Evolutionary conservation across 2,329 filamentous ascomycete genomes (phyloP).

Genomic region (Talaromyces sp.): DNA sequence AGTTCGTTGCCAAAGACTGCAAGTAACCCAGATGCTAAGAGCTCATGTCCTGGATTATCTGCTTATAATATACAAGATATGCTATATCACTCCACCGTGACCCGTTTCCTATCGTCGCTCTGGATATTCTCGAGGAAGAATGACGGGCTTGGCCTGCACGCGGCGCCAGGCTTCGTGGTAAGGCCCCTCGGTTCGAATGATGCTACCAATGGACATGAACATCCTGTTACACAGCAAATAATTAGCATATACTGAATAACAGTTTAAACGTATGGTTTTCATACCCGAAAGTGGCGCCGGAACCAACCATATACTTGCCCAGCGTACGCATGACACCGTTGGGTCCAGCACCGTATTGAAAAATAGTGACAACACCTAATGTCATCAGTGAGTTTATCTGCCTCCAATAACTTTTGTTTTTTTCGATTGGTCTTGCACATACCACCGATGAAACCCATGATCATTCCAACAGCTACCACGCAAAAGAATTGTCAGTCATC

Average conservation of each 20-base stretch:
- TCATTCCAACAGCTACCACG: conserved; percentile 74
- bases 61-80: conserved; percentile 4
- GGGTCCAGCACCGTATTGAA: conserved; percentile 86
- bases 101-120: conserved; percentile 24
- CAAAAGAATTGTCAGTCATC: conserved; percentile 10
- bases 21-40: not conserved
- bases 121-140: conserved; percentile 48
- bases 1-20: not conserved
- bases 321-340: conserved; percentile 92
- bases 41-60: not conserved
- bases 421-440: conserved; percentile 23
- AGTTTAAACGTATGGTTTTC: conserved; percentile 34
- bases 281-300: conserved; percentile 93
- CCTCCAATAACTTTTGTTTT: conserved; percentile 13
- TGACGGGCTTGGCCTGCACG: conserved; percentile 68
- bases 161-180: conserved; percentile 70
- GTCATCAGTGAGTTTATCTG: conserved; percentile 5
- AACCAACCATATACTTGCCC: conserved; percentile 94
- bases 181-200: conserved; percentile 86
- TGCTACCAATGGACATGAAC: conserved; percentile 98
- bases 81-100: not conserved
- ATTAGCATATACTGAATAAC: conserved; percentile 4
- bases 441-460: conserved; percentile 99
- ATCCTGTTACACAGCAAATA: conserved; percentile 49
- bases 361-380: conserved; percentile 84